Conservation (phyloP, 2,329 filamentous ascomycete species). For the Emericellopsis cladophorae region DNA sequence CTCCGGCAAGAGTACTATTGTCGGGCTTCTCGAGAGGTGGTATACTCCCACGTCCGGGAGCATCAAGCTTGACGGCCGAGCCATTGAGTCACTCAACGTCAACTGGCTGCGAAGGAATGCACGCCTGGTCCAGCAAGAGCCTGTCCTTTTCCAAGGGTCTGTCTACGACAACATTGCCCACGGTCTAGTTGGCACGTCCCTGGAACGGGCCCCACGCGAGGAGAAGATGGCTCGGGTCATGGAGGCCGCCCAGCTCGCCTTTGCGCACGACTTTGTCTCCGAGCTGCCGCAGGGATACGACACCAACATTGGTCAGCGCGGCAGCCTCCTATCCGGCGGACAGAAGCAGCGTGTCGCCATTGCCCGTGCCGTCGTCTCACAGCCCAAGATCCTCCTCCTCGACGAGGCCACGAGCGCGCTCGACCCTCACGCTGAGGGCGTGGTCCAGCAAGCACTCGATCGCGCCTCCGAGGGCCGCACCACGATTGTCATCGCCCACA, state of each 20-base stretch:
- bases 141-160: constrained; percentile 76
- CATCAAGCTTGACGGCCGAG: constrained; percentile 21
- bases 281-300: constrained; percentile 78
- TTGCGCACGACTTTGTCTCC: constrained; percentile 85
- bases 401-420: constrained; percentile 92
- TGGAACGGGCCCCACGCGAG: constrained; percentile 28
- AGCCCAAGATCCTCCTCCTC: constrained; percentile 80
- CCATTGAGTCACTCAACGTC: constrained; percentile 20
- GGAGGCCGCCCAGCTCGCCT: constrained; percentile 77
- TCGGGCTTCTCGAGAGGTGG: constrained; percentile 25
- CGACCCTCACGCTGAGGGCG: constrained; percentile 69
- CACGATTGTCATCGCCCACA: constrained; percentile 88
- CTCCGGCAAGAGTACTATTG: constrained; percentile 25
- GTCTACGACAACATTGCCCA: constrained; percentile 83
- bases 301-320: constrained; percentile 90
- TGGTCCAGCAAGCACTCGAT: constrained; percentile 66
- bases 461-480: constrained; percentile 70
- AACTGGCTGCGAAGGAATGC: constrained; percentile 24
- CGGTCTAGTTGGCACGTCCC: constrained; percentile 68
- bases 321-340: constrained; percentile 60
- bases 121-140: constrained; percentile 45
- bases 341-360: constrained; percentile 45
- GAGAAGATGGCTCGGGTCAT: constrained; percentile 46
- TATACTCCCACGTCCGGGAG: constrained; percentile 19
- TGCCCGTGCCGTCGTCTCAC: constrained; percentile 78